These are phyloP conservation scores for Starmera quercuum DNA, from an alignment of 805 yeast genomes.

Conservation along the genomic window DNA sequence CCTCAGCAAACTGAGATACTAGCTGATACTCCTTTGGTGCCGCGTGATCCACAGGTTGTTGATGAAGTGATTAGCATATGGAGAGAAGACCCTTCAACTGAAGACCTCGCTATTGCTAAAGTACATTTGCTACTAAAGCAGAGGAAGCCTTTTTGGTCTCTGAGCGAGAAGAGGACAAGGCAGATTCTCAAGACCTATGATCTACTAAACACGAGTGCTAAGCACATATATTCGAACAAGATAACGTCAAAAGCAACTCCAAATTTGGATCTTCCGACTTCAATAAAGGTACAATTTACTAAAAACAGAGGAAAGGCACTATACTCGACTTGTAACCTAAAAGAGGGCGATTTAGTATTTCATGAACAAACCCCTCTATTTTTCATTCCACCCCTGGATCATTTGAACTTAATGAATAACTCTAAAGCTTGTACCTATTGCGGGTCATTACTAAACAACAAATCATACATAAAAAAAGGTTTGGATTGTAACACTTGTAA, in stretches of 20 bases:
- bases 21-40: constrained; percentile 14
- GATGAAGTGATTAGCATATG: constrained; percentile 57
- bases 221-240: constrained; percentile 43
- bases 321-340: constrained; percentile 39
- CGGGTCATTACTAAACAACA: constrained; percentile 33
- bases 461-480: constrained; percentile 28
- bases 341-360: constrained; percentile 50
- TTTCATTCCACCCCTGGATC: constrained; percentile 62
- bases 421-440: constrained; percentile 73
- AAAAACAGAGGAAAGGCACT: constrained; percentile 54
- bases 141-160: constrained; percentile 52
- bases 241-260: constrained; percentile 47
- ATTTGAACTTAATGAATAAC: constrained; percentile 44
- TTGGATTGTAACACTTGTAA: constrained; percentile 58
- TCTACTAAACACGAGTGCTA: constrained; percentile 35
- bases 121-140: constrained; percentile 42
- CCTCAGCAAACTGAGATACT: background rate
- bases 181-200: constrained; percentile 49
- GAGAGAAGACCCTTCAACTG: constrained; percentile 60
- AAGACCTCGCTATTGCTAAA: constrained; percentile 46
- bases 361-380: constrained; percentile 51
- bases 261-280: constrained; percentile 28
- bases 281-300: constrained; percentile 40
- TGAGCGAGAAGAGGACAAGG: constrained; percentile 52
- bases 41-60: constrained; percentile 19